These are phyloP conservation scores for Colletotrichum lini DNA, from an alignment of 2,329 filamentous ascomycete genomes.

Conservation along the genomic window DNA sequence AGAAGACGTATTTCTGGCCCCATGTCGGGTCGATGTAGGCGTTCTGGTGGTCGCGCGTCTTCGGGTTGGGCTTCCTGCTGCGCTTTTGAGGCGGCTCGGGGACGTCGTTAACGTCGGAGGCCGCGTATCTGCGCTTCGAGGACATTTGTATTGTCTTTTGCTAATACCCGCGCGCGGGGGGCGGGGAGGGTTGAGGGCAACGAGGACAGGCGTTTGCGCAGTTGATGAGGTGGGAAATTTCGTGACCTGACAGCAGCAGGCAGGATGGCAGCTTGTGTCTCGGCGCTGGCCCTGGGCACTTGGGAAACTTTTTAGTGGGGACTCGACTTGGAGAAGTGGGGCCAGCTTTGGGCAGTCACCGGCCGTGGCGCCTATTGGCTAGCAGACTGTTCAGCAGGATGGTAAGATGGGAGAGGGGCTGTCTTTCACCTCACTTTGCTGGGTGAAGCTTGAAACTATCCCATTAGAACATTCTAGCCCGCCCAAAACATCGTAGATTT, in stretches of 20 bases:
- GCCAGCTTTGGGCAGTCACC: background rate
- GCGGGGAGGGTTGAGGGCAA: background rate
- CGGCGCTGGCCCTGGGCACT: constrained; percentile 2
- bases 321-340: constrained; percentile 5
- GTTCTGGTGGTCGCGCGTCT: constrained; percentile 58
- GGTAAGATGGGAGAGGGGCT: no score
- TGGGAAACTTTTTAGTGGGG: constrained; percentile 24
- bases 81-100: constrained; percentile 45
- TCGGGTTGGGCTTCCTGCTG: constrained; percentile 47
- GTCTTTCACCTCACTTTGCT: no score
- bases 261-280: constrained; percentile 12
- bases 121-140: constrained; percentile 53
- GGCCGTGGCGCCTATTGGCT: background rate
- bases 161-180: background rate
- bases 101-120: constrained; percentile 49
- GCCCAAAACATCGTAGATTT: no score
- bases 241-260: background rate
- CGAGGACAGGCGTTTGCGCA: background rate
- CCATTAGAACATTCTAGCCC: no score
- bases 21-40: constrained; percentile 73
- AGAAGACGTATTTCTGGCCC: constrained; percentile 81
- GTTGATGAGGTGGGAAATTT: constrained; percentile 21
- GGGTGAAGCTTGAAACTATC: no score
- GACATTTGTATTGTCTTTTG: constrained; percentile 47
- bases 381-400: no score